phyloP scores from a whole-genome alignment of 768 basidiomycete species.

The Tulasnella sp. region DNA sequence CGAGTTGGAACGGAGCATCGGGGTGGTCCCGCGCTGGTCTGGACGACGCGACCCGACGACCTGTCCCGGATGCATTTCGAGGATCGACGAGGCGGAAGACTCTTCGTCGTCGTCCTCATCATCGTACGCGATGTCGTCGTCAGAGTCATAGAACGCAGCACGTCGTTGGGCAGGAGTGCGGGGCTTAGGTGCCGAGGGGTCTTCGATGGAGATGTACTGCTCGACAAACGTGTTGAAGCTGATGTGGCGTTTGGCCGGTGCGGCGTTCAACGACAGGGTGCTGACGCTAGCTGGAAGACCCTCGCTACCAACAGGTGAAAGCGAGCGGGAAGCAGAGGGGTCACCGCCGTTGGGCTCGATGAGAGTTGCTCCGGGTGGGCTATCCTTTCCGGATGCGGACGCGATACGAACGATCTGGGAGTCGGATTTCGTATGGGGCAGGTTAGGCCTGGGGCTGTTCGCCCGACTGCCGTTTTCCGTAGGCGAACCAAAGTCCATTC shows the following conservation, averaged over 20 bases:
- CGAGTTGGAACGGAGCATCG: slow-evolving; percentile 10
- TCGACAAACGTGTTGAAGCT: slow-evolving; percentile 98
- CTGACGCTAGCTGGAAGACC: slow-evolving; percentile 18
- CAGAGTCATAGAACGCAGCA: slow-evolving; percentile 23
- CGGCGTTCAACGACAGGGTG: neutral
- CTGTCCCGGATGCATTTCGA: slow-evolving; percentile 50
- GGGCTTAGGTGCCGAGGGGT: slow-evolving; percentile 9
- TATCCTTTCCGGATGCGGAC: slow-evolving; percentile 38
- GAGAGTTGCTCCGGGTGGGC: slow-evolving; percentile 30
- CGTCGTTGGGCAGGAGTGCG: slow-evolving; percentile 21
- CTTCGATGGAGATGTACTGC: slow-evolving; percentile 81
- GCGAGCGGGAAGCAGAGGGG: slow-evolving; percentile 18
- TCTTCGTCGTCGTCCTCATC: slow-evolving; percentile 38
- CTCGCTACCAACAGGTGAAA: slow-evolving; percentile 19
- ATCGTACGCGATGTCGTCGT: slow-evolving; percentile 30
- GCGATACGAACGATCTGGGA: slow-evolving; percentile 63
- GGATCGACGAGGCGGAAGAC: slow-evolving; percentile 40
- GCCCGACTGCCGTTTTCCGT: neutral
- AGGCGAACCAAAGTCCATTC: slow-evolving; percentile 11
- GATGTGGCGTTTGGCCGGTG: slow-evolving; percentile 70
- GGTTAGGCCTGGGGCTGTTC: slow-evolving; percentile 47
- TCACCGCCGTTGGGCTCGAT: slow-evolving; percentile 32
- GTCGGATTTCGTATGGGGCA: slow-evolving; percentile 84
- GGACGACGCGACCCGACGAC: slow-evolving; percentile 28
- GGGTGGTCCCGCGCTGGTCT: slow-evolving; percentile 15